A percentile compares a stretch with the other conserved stretches of the same genome.
phyloP scores from a whole-genome alignment of 1,284 basidiomycete genomes.

The Tilletia caries region DNA sequence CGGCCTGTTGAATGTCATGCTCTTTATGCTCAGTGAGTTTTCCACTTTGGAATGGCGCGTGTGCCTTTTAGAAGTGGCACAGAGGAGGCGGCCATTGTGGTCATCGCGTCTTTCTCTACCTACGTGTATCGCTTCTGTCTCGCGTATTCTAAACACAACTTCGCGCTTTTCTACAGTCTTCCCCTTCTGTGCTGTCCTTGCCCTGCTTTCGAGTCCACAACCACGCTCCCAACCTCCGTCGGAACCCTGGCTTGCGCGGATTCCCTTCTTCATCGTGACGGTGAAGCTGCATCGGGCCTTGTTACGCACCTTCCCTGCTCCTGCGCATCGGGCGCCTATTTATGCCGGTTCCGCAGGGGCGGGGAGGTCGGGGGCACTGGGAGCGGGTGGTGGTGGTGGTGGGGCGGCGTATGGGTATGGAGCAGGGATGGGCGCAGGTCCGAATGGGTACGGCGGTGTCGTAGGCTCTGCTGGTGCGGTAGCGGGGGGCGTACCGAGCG shows the following conservation, averaged over 20 bases:
- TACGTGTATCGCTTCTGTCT: too few species aligned
- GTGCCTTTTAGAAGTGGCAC: too few species aligned
- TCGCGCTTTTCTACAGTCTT: not conserved
- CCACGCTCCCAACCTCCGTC: constrained; percentile 36
- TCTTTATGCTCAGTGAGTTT: constrained; percentile 48
- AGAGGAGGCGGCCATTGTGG: too few species aligned
- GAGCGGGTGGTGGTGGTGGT: not conserved
- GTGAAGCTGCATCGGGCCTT: constrained; percentile 21
- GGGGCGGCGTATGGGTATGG: constrained; percentile 25
- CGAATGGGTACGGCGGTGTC: not conserved
- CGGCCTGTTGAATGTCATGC: constrained; percentile 49
- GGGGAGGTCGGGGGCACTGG: not conserved
- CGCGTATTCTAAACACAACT: too few species aligned
- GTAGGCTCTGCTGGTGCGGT: constrained; percentile 14
- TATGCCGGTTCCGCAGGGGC: not conserved
- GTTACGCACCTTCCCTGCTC: constrained; percentile 16
- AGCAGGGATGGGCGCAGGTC: constrained; percentile 22
- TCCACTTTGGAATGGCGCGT: too few species aligned
- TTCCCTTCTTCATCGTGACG: constrained; percentile 50
- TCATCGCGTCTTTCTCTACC: too few species aligned
- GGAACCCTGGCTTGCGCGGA: constrained; percentile 37
- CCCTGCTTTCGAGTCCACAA: constrained; percentile 46
- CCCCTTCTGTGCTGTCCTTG: constrained; percentile 40
- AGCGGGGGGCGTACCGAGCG: constrained; percentile 21
- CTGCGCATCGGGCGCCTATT: constrained; percentile 4